Base-by-base conservation (phyloP, 257 asterid genomes). In the Solanum paucissectum region DNA sequence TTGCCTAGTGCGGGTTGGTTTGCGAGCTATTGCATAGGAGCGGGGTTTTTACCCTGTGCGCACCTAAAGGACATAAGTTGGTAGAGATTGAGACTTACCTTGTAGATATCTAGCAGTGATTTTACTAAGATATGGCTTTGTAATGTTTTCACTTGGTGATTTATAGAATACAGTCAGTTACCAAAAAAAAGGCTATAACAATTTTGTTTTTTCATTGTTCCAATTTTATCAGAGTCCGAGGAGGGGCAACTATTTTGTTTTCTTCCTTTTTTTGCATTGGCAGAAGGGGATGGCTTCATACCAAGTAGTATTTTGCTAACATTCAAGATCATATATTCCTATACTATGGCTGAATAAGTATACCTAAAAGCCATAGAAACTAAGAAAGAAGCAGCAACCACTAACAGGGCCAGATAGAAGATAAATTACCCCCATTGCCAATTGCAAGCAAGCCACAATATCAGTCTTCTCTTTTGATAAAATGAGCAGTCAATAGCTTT, bases 401-500 rank as follows among this genome's bases (percentile, higher is more conserved):
- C 27, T 44, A 46, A 46, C 29, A 44, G 25, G 66, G 60, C 29
- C 85, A 81, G 13, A 9, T 6, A 29, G 44, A 27, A 86, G 42
- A 38, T 86, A 88, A 76, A 42, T 40, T 81, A 82, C 44, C 44
- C 69, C 33, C 42, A 29, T 49, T 82, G 27, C 42, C 83, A 82
- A 82, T 18, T 29, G 40, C 85, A 49, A 46, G 68, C 21, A 81
- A 46, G 25, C 27, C 27, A 62, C 58, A 64, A 27, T 12, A 29
- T 87, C 81, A 68, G 86, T 83, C 66, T 66, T 72, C 86, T 36
- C 87, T n/a, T 90, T 90, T 90, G 74, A 90, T 69, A 81, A 90
- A 90, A 88, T 90, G 92, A 37, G 91, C 55, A 66, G 89, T 87
- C 52, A 90, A 89, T 49, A 87, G 90, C 89, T 89, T 92, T 8